Base-by-base conservation (phyloP, 73 alveolate genomes). In the Chromera velia region DNA sequence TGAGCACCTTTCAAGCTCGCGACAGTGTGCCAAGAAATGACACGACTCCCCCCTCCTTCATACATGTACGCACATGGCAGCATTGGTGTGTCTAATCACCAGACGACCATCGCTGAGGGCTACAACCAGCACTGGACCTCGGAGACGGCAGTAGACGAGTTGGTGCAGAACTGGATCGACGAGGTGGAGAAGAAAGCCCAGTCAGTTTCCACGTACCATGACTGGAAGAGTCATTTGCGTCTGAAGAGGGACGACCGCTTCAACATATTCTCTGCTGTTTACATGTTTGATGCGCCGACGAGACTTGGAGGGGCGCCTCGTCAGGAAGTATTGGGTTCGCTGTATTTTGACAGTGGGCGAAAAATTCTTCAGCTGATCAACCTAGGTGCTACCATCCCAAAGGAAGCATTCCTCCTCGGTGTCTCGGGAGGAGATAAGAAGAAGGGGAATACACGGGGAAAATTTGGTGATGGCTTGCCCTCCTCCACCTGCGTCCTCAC, bases 121-220 rank as follows among this genome's bases (percentile, higher is more conserved):
- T 63, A 63, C 71, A 63, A 63, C 31, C 71, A n/a, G 31, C 71
- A 63, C 71, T 63, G 71, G 71, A 10, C 71, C 1, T 27, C 33
- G 71, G 28, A 63, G 28, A 18, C 26, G 9, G 71, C 71, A 19
- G 71, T 63, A n/a, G 71, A 63, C 28, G 71, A 63, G 7, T 63
- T 63, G 26, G 71, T 63, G 24, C 71, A 63, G 9, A 63, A 63
- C 34, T 63, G 71, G 71, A 32, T 63, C 19, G 71, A 63, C 31
- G 33, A 63, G 71, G 28, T 63, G 28, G 71, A 63, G 0, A 63
- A 63, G 28, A 63, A 29, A 4, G 71, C 33, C 9, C 26, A 63
- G 28, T 29, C 1, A 1, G 28, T 27, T n/a, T 63, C 30, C 71
- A 27, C 13, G 71, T 22, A 63, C 33, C 71, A 63, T n/a, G 71